These are phyloP conservation scores for Scytalidium lignicola DNA, from an alignment of 2,329 filamentous ascomycete genomes.

Conservation along the genomic window DNA sequence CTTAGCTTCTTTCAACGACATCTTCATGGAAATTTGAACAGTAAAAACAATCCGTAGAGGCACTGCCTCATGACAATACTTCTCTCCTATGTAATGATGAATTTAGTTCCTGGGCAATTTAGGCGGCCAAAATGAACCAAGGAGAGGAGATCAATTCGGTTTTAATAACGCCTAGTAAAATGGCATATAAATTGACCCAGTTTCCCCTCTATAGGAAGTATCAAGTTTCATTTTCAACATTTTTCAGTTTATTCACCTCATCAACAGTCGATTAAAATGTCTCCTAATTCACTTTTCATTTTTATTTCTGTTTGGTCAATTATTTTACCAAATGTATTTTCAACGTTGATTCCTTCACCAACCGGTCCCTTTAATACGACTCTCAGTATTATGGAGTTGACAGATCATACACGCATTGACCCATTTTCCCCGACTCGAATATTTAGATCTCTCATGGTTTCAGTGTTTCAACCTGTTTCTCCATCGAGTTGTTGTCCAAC, in stretches of 20 bases:
- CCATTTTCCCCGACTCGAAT: conserved; percentile 19
- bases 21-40: too few relatives aligned
- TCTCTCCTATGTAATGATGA: too few relatives aligned
- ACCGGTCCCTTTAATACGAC: conserved; percentile 10
- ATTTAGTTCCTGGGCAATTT: too few relatives aligned
- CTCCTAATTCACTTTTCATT: not conserved
- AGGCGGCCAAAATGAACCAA: too few relatives aligned
- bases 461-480: conserved; percentile 21
- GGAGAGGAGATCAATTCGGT: too few relatives aligned
- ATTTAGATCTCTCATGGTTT: conserved; percentile 23
- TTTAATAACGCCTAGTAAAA: too few relatives aligned
- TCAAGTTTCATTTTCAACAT: too few relatives aligned
- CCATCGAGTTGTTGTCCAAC: conserved; percentile 8
- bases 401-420: conserved; percentile 21
- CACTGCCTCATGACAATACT: too few relatives aligned
- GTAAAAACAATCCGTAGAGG: too few relatives aligned
- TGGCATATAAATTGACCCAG: too few relatives aligned
- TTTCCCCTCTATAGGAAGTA: too few relatives aligned
- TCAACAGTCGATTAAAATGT: not conserved
- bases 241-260: too few relatives aligned
- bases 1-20: not conserved
- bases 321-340: not conserved
- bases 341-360: conserved; percentile 5
- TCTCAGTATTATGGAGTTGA: conserved; percentile 9
- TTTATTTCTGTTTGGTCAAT: not conserved